These are phyloP conservation scores for Taphrina populina DNA, from an alignment of 1,139 yeast species.

Conservation along the genomic window DNA sequence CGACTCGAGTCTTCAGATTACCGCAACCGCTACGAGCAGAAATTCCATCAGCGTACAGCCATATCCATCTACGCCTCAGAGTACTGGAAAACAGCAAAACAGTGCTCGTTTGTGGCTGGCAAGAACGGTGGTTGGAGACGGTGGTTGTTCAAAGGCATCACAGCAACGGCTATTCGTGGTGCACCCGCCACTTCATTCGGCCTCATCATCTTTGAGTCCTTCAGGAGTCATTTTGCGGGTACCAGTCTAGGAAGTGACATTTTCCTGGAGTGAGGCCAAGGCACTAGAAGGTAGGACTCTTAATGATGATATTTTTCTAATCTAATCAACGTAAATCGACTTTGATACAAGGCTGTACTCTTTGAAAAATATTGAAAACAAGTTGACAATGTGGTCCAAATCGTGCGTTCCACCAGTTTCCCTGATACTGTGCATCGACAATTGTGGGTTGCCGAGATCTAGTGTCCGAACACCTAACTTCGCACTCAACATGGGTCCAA, in stretches of 20 bases:
- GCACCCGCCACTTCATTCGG: slow-evolving; percentile 89
- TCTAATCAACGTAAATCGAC: slow-evolving; percentile 37
- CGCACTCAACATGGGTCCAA: slow-evolving; percentile 89
- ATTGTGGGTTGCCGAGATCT: slow-evolving; percentile 90
- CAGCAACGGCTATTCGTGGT: slow-evolving; percentile 66
- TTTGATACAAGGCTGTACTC: slow-evolving; percentile 35
- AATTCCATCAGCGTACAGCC: slow-evolving; percentile 23
- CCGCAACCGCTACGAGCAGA: slow-evolving; percentile 36
- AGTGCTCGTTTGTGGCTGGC: slow-evolving; percentile 35
- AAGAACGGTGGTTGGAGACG: slow-evolving; percentile 41
- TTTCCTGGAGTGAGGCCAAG: slow-evolving; percentile 8
- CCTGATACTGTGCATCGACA: slow-evolving; percentile 93
- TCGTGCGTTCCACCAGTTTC: slow-evolving; percentile 77
- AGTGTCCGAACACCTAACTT: slow-evolving; percentile 84
- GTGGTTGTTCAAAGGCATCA: slow-evolving; percentile 78
- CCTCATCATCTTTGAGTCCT: slow-evolving; percentile 75
- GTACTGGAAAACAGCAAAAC: slow-evolving; percentile 39
- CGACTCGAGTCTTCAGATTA: slow-evolving; percentile 78
- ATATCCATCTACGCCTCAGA: slow-evolving; percentile 38
- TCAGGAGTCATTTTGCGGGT: slow-evolving; percentile 53
- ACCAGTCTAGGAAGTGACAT: slow-evolving; percentile 16
- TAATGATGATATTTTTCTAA: background rate
- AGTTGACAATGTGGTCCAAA: slow-evolving; percentile 37
- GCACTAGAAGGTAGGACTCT: background rate
- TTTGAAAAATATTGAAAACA: slow-evolving; percentile 37